Base-by-base conservation (phyloP, 371 early-diverging fungal species). In the Mortierella sp. region DNA sequence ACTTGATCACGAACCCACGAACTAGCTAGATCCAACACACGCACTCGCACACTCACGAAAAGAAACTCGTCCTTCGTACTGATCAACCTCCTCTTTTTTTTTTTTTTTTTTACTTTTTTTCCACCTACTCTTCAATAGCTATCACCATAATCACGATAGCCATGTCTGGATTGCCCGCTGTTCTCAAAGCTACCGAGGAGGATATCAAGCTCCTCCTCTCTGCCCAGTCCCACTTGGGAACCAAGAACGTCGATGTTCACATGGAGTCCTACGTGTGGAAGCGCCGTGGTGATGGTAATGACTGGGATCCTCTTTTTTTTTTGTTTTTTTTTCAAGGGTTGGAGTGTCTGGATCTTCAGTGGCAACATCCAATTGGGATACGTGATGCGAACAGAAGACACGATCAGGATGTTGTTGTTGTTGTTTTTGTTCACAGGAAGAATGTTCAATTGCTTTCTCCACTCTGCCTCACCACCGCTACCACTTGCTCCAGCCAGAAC, bases 201-300 rank as follows among this genome's bases (percentile, higher is more conserved):
- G 98, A 97, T 82, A 89, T 96, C 81, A 89, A 91, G 84, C 85
- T 92, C 72, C 88, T 98, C 80, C 89, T 98, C 73, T 91, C 95
- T 67, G 98, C 98, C 79, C 94, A 96, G 86, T 88, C 90, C 61
- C 94, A 95, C 86, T 82, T 95, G 82, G 95, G 96, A 63, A 79
- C 92, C 74, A 95, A 96, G 91, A 98, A 98, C 86, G 81, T 85
- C 65, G 94, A 93, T 81, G 82, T 86, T 64, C 84, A 88, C 82
- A 98, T 98, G 99, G 82, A 84, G 53, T 89, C 92, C 55, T 98
- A 98, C 88, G 89, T 96, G 67, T 95, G 85, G 86, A 93, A 95
- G 89, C 95, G 96, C 79, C 93, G 98, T 67, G 83, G 87, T 65
- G 98, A 98, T 87, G 96, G 96, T 83, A 82, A 67, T n/a, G 23